Evolutionary conservation across 352 stramenopile species (phyloP).

Genomic region (Phytopythium kandeliae): DNA sequence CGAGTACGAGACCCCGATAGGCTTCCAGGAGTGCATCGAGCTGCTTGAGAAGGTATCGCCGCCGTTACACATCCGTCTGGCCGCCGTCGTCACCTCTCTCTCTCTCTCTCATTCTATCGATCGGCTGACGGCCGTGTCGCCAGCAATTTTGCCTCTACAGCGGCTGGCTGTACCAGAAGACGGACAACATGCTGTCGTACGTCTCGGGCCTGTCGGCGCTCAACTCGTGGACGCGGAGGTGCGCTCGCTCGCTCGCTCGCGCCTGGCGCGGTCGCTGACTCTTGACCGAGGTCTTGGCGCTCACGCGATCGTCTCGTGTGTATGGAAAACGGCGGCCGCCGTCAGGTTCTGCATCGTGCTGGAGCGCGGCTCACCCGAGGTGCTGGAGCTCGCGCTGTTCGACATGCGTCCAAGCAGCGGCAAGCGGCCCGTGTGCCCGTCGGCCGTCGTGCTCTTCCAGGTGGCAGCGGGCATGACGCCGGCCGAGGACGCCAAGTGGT

Average conservation of each 20-base stretch:
- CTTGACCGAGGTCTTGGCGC: no score
- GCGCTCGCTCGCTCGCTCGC: no score
- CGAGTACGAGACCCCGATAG: slow-evolving; percentile 18
- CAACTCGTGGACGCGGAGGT: slow-evolving; percentile 50
- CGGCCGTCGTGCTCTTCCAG: slow-evolving; percentile 55
- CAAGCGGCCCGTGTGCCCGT: slow-evolving; percentile 44
- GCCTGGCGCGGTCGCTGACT: no score
- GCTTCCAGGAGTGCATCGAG: slow-evolving; percentile 47
- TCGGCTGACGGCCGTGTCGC: no score
- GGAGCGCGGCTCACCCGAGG: slow-evolving; percentile 41
- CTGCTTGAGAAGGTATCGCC: slow-evolving; percentile 40
- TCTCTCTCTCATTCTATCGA: no score
- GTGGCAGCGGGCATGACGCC: slow-evolving; percentile 37
- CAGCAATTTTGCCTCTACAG: slow-evolving; percentile 53
- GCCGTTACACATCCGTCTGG: no score
- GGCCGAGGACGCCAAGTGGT: slow-evolving; percentile 54
- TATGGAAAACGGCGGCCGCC: no score
- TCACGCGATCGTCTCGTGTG: no score
- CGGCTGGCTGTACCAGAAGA: slow-evolving; percentile 61
- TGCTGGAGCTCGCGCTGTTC: slow-evolving; percentile 74
- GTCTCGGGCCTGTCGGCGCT: slow-evolving; percentile 52
- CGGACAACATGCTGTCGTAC: slow-evolving; percentile 54
- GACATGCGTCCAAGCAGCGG: slow-evolving; percentile 33
- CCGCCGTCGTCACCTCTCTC: no score
- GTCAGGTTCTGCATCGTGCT: slow-evolving; percentile 66